These are phyloP conservation scores for Erucastrum elatum DNA, from an alignment of 345 rosid genomes.

Conservation along the genomic window DNA sequence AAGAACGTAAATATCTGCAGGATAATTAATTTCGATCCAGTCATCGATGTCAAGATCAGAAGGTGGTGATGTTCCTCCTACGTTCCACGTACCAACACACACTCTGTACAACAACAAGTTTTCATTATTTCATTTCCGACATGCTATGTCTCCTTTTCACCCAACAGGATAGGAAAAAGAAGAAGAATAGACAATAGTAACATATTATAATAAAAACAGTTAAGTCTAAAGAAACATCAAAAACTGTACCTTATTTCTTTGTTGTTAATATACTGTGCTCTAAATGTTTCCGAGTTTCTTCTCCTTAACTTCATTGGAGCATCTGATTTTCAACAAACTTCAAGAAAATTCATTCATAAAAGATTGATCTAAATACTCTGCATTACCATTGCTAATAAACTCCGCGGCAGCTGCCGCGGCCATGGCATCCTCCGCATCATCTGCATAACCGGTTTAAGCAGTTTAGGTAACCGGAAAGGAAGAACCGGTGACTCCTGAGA, in stretches of 20 bases:
- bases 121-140: background rate
- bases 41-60: constrained; percentile 87
- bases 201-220: background rate
- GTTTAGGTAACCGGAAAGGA: constrained; percentile 11
- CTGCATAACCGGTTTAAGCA: constrained; percentile 13
- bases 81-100: constrained; percentile 89
- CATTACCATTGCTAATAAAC: constrained; percentile 40
- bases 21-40: constrained; percentile 69
- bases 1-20: constrained; percentile 85
- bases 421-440: constrained; percentile 33
- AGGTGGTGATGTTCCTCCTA: constrained; percentile 80
- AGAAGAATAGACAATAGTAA: too few relatives aligned
- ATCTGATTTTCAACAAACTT: constrained; percentile 15
- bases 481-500: background rate
- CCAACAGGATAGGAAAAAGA: too few relatives aligned
- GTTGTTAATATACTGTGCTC: constrained; percentile 42
- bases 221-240: background rate
- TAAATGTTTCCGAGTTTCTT: constrained; percentile 40
- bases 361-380: background rate
- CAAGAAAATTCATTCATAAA: background rate
- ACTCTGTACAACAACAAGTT: constrained; percentile 48
- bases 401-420: constrained; percentile 31
- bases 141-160: constrained; percentile 13
- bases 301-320: constrained; percentile 35
- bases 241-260: constrained; percentile 40